These are phyloP conservation scores for Talaromyces trachyspermus DNA, from an alignment of 495 filamentous ascomycete species.

Conservation along the genomic window DNA sequence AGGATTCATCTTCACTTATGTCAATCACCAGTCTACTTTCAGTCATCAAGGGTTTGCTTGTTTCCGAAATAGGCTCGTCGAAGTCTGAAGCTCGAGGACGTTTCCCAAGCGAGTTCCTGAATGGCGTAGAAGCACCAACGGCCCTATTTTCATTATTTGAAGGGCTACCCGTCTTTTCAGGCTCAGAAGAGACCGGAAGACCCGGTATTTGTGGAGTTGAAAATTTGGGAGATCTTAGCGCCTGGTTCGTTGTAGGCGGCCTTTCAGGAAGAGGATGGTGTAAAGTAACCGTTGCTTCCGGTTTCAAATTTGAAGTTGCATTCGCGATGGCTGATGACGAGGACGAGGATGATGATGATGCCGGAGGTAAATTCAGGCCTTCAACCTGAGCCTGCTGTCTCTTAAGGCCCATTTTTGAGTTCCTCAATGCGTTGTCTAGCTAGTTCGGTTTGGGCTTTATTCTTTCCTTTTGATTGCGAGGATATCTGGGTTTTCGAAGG, in stretches of 20 bases:
- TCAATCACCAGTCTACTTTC: slow-evolving; percentile 55
- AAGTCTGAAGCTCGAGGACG: slow-evolving; percentile 85
- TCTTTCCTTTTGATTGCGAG: slow-evolving; percentile 36
- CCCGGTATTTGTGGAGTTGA: slow-evolving; percentile 42
- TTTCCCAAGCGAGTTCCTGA: slow-evolving; percentile 49
- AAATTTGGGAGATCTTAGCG: neutral
- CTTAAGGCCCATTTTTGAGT: slow-evolving; percentile 38
- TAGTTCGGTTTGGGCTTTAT: slow-evolving; percentile 49
- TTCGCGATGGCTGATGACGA: no score
- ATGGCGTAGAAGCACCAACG: slow-evolving; percentile 12
- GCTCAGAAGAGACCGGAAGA: slow-evolving; percentile 24
- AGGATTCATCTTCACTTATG: slow-evolving; percentile 60
- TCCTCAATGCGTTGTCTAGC: slow-evolving; percentile 45
- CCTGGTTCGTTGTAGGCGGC: slow-evolving; percentile 26
- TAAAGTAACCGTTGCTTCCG: slow-evolving; percentile 6
- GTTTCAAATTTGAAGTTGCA: neutral
- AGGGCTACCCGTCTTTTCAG: slow-evolving; percentile 4
- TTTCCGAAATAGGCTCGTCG: slow-evolving; percentile 39
- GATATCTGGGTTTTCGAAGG: slow-evolving; percentile 13
- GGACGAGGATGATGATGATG: neutral
- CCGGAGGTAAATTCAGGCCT: neutral
- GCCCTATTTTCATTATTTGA: slow-evolving; percentile 2
- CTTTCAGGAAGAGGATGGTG: slow-evolving; percentile 39
- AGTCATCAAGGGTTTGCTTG: slow-evolving; percentile 54
- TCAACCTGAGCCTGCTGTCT: slow-evolving; percentile 17